A percentile compares a stretch with the other conserved stretches of the same genome.
phyloP scores from a whole-genome alignment of 352 stramenopile genomes.

The Pythium aphanidermatum region DNA sequence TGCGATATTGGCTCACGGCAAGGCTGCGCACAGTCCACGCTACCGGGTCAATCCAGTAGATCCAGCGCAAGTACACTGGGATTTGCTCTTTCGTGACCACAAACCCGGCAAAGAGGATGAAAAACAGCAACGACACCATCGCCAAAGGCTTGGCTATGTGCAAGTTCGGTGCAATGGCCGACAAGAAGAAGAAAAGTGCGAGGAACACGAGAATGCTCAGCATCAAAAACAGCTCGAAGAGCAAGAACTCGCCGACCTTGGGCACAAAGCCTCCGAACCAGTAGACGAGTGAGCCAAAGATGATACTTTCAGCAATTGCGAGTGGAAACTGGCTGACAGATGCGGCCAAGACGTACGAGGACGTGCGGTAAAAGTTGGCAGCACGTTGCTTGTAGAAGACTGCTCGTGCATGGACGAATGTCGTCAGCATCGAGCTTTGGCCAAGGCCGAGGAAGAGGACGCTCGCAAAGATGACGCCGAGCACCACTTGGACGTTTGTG shows the following conservation, averaged over 20 bases:
- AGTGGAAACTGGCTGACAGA: constrained; percentile 46
- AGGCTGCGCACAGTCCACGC: constrained; percentile 43
- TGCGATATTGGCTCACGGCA: constrained; percentile 43
- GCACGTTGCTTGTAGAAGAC: constrained; percentile 88
- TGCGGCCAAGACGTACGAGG: constrained; percentile 66
- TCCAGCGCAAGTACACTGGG: constrained; percentile 50
- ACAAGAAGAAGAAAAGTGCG: constrained; percentile 49
- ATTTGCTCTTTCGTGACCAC: constrained; percentile 48
- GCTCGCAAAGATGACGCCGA: constrained; percentile 81
- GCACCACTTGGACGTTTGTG: constrained; percentile 42
- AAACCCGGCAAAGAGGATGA: constrained; percentile 66
- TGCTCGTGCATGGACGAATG: constrained; percentile 60
- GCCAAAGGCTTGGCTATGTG: constrained; percentile 51
- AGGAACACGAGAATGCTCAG: constrained; percentile 47
- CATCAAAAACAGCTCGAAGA: constrained; percentile 72
- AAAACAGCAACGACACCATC: constrained; percentile 52
- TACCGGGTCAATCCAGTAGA: constrained; percentile 72
- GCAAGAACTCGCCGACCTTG: constrained; percentile 43
- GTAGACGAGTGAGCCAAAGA: constrained; percentile 87
- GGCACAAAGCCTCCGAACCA: constrained; percentile 74
- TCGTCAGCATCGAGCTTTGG: constrained; percentile 69
- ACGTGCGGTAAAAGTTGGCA: constrained; percentile 83
- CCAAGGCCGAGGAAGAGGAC: constrained; percentile 81
- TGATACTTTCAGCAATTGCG: constrained; percentile 57
- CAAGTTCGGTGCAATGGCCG: constrained; percentile 28